Evolutionary conservation across 306 rosid genomes (phyloP).

Genomic region (Cucurbita ficifolia): DNA sequence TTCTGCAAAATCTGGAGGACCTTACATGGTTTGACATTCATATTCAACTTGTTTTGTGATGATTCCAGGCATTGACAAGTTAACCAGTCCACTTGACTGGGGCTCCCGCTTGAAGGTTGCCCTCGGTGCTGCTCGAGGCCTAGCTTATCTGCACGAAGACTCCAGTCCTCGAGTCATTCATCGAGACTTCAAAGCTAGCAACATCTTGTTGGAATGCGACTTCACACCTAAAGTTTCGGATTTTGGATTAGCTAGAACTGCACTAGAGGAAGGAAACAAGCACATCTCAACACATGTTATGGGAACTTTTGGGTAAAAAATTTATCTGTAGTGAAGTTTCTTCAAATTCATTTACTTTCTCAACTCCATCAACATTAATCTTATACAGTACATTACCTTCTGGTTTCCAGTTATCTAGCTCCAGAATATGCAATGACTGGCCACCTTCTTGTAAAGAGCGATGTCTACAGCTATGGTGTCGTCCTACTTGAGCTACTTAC

Average conservation of each 20-base stretch:
- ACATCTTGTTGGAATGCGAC: slow-evolving; percentile 77
- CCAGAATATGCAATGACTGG: slow-evolving; percentile 99
- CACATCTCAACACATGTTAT: slow-evolving; percentile 96
- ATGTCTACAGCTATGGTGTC: slow-evolving; percentile 94
- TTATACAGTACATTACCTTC: background rate
- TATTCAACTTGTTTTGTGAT: background rate
- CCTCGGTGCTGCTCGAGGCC: slow-evolving; percentile 85
- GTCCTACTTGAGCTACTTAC: slow-evolving; percentile 90
- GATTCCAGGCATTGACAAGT: slow-evolving; percentile 65
- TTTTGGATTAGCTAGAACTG: slow-evolving; percentile 94
- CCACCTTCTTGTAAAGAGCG: slow-evolving; percentile 92
- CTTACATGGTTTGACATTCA: background rate
- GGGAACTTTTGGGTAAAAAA: slow-evolving; percentile 90
- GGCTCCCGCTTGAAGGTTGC: slow-evolving; percentile 81
- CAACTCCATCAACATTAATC: background rate
- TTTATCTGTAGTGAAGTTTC: background rate
- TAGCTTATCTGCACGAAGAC: slow-evolving; percentile 93
- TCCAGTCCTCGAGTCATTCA: slow-evolving; percentile 94
- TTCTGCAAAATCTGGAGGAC: background rate
- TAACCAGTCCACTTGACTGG: slow-evolving; percentile 76
- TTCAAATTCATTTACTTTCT: background rate
- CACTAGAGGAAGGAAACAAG: slow-evolving; percentile 70
- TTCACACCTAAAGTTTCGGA: slow-evolving; percentile 90
- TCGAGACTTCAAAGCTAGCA: slow-evolving; percentile 90
- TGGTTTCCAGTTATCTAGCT: slow-evolving; percentile 69